Percentiles rank a stretch among this genome's conserved stretches.
Evolutionary conservation across 306 rosid species (phyloP).

Genomic region (Lablab purpureus): DNA sequence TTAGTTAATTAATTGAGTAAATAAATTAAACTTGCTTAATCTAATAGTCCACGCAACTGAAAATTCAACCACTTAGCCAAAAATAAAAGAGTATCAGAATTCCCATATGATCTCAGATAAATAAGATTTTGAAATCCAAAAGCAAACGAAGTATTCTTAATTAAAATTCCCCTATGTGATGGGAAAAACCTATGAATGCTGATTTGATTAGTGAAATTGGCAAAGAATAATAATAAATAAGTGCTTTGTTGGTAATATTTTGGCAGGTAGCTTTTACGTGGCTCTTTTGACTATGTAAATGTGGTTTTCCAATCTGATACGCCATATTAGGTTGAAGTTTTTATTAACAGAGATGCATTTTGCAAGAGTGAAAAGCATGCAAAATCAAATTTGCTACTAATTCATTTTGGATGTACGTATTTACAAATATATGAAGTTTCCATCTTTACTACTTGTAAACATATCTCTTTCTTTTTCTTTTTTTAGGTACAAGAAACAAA

Average conservation of each 20-base stretch:
- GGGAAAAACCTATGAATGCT: neutral
- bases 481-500: too few relatives aligned
- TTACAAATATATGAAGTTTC: too few relatives aligned
- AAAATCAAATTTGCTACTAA: constrained; percentile 17
- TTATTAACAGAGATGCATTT: constrained; percentile 15
- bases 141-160: too few relatives aligned
- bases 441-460: too few relatives aligned
- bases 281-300: neutral
- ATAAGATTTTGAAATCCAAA: neutral
- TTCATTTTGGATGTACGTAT: neutral
- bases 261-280: neutral
- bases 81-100: neutral
- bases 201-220: constrained; percentile 17
- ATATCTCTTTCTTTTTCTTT: too few relatives aligned
- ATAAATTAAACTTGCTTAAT: constrained; percentile 16
- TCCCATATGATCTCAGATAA: neutral
- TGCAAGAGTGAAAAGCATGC: neutral
- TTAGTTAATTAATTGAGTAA: neutral
- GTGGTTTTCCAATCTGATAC: constrained; percentile 15
- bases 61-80: neutral
- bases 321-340: constrained; percentile 12
- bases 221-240: neutral
- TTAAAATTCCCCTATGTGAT: too few relatives aligned
- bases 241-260: too few relatives aligned
- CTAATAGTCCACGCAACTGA: neutral